These are phyloP conservation scores for Eimeria falciformis DNA, from an alignment of 169 alveolate genomes.

Conservation along the genomic window DNA sequence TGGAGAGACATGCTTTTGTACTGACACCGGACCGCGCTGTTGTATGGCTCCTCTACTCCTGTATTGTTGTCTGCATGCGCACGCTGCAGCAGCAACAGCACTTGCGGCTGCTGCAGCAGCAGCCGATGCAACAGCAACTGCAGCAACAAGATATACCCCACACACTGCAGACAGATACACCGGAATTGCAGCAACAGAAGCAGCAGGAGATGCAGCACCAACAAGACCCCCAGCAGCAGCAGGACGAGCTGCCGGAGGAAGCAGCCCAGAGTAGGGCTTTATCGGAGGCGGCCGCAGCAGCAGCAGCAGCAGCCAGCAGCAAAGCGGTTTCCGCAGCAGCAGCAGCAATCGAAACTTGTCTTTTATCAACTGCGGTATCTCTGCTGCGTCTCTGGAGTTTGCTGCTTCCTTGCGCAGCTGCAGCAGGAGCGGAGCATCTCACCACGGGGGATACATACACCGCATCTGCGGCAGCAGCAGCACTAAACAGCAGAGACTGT, in stretches of 20 bases:
- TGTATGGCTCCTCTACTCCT: conserved; percentile 3
- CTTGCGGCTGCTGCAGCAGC: conserved; percentile 22
- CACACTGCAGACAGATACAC: too few species aligned
- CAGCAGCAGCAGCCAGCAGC: conserved; percentile 2
- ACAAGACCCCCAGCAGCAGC: background rate
- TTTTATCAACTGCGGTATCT: conserved; percentile 7
- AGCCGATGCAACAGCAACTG: background rate
- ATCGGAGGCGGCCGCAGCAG: background rate
- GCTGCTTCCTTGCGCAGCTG: conserved; percentile 41
- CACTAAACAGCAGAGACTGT: conserved; percentile 9
- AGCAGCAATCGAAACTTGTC: conserved; percentile 28
- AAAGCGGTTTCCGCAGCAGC: conserved; percentile 25
- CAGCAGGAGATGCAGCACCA: conserved; percentile 33
- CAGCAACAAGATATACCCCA: background rate
- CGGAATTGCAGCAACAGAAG: background rate
- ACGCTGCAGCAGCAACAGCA: conserved; percentile 72
- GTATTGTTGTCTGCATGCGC: background rate
- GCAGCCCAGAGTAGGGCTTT: background rate
- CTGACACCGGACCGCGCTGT: conserved; percentile 15
- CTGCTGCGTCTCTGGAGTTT: conserved; percentile 47
- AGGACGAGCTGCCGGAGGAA: background rate
- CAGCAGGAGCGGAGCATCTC: conserved; percentile 40
- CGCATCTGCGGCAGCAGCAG: conserved; percentile 60
- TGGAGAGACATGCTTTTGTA: background rate
- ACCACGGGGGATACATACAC: conserved; percentile 20